phyloP scores from a whole-genome alignment of 2,329 filamentous ascomycete species.

The Geoglossum cookeanum region DNA sequence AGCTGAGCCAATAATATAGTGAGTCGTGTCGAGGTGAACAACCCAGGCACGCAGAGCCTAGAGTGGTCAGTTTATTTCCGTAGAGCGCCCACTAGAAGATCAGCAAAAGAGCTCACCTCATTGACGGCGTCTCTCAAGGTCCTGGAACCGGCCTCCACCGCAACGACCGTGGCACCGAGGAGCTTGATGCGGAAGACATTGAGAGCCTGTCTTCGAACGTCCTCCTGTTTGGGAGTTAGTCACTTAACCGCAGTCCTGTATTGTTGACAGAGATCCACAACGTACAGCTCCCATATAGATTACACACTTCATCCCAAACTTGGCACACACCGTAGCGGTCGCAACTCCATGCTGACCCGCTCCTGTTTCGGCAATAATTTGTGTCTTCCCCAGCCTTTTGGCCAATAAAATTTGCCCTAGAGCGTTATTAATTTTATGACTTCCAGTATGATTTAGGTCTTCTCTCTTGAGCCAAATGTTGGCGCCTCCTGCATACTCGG shows the following conservation, averaged over 20 bases:
- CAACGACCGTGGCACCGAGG: constrained; percentile 77
- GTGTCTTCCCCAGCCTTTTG: constrained; percentile 71
- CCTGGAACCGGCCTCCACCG: constrained; percentile 76
- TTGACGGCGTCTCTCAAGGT: constrained; percentile 28
- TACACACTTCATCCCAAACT: constrained; percentile 95
- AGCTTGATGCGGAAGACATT: constrained; percentile 99
- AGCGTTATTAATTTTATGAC: constrained; percentile 99
- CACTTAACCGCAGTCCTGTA: neutral
- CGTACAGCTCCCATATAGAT: constrained; percentile 81
- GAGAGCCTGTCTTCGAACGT: constrained; percentile 84
- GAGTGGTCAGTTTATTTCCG: neutral
- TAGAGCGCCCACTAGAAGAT: neutral
- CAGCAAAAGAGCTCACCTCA: constrained; percentile 4
- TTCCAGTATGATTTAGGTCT: constrained; percentile 93
- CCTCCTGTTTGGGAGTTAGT: constrained; percentile 35
- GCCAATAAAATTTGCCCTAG: constrained; percentile 83
- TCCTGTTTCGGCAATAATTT: constrained; percentile 95
- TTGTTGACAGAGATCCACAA: constrained; percentile 6
- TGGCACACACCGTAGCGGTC: constrained; percentile 90
- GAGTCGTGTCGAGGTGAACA: constrained; percentile 74
- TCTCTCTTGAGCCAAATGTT: constrained; percentile 97
- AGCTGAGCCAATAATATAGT: constrained; percentile 95
- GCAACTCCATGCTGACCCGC: constrained; percentile 96
- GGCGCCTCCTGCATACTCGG: constrained; percentile 73
- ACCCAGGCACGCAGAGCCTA: constrained; percentile 87